Evolutionary conservation across 1,139 yeast genomes (phyloP).

Genomic region (Candida sp.): DNA sequence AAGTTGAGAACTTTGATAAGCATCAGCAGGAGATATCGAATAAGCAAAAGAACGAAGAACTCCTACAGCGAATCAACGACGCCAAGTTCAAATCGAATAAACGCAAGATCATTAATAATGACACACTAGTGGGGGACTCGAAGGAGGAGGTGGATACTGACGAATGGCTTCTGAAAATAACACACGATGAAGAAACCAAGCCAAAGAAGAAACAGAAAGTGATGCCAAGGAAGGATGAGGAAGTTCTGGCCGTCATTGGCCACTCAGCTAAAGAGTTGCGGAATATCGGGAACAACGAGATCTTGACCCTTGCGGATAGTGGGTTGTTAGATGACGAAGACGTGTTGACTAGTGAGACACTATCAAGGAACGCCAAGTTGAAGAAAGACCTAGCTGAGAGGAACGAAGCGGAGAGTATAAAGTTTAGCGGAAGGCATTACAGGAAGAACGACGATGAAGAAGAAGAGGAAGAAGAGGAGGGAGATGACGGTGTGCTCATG

Average conservation of each 20-base stretch:
- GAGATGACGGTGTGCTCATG: conserved; percentile 15
- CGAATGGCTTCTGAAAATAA: conserved; percentile 38
- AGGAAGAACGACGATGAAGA: conserved; percentile 12
- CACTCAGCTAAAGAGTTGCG: conserved; percentile 49
- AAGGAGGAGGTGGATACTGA: conserved; percentile 35
- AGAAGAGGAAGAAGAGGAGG: conserved; percentile 19
- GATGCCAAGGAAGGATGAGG: not conserved
- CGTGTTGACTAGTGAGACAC: conserved; percentile 47
- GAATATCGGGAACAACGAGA: conserved; percentile 45
- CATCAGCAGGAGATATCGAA: conserved; percentile 13
- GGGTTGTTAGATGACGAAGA: conserved; percentile 50
- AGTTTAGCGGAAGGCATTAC: conserved; percentile 28
- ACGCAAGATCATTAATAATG: conserved; percentile 6
- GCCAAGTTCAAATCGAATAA: conserved; percentile 13
- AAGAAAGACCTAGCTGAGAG: conserved; percentile 25
- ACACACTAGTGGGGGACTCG: conserved; percentile 25
- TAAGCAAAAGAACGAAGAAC: conserved; percentile 12
- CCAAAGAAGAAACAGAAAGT: conserved; percentile 5
- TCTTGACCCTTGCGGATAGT: conserved; percentile 70
- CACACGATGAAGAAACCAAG: conserved; percentile 5
- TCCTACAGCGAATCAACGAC: conserved; percentile 18
- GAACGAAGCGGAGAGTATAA: conserved; percentile 26
- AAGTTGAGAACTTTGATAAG: conserved; percentile 20
- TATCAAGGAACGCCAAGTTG: conserved; percentile 36
- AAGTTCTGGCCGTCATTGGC: conserved; percentile 36